Conservation (phyloP, 176 grass and related monocot species). For the Oryza coarctata region DNA sequence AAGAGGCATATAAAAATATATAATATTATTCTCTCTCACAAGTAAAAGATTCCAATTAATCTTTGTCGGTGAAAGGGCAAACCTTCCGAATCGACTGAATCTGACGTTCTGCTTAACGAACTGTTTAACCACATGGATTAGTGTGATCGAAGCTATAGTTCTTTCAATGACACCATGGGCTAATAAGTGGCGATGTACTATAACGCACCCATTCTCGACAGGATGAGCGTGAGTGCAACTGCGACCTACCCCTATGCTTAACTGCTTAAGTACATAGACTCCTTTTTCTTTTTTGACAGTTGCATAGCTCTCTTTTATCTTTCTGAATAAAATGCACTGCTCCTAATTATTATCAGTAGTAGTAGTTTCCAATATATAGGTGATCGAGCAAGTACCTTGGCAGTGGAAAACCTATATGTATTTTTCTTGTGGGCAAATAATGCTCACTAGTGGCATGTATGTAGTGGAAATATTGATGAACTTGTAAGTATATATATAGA, state of each 20-base stretch:
- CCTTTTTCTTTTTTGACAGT: background rate
- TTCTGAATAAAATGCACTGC: no score
- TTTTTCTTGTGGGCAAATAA: no score
- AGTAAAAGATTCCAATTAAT: conserved; percentile 20
- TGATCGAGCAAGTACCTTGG: no score
- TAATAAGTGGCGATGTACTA: background rate
- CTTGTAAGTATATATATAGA: no score
- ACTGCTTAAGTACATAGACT: background rate
- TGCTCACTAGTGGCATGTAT: no score
- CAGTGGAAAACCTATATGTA: no score
- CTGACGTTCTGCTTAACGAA: background rate
- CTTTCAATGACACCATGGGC: background rate
- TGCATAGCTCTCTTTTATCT: background rate
- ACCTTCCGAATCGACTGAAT: background rate
- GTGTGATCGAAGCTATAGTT: conserved; percentile 1
- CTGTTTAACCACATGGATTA: background rate
- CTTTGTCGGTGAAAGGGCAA: conserved; percentile 33
- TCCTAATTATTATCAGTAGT: no score
- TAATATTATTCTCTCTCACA: background rate
- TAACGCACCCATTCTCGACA: background rate
- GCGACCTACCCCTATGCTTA: background rate
- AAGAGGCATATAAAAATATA: background rate
- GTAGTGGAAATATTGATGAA: no score
- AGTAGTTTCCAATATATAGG: no score
- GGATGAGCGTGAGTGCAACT: background rate